phyloP scores from a whole-genome alignment of 2,329 filamentous ascomycete genomes.

The Capronia epimyces region DNA sequence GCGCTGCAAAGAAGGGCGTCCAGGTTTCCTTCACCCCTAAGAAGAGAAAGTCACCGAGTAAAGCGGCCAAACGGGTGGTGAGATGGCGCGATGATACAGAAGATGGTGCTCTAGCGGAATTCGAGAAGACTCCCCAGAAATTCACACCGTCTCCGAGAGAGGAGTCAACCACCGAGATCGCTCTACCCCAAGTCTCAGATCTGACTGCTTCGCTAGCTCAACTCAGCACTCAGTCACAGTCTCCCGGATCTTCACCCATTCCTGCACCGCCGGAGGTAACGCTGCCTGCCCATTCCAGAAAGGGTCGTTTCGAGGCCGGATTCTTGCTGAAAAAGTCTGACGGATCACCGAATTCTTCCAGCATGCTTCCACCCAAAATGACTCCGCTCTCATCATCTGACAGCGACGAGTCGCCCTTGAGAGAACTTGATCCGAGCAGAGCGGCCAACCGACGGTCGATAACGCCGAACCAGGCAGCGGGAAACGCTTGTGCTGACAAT shows the following conservation, averaged over 20 bases:
- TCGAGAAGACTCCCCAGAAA: conserved; percentile 81
- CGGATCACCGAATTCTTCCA: conserved; percentile 51
- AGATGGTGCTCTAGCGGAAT: conserved; percentile 79
- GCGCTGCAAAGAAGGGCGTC: conserved; percentile 62
- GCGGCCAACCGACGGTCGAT: conserved; percentile 44
- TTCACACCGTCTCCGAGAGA: conserved; percentile 31
- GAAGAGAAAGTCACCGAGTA: conserved; percentile 63
- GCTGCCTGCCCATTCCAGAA: conserved; percentile 60
- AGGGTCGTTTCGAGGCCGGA: conserved; percentile 78
- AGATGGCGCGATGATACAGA: conserved; percentile 91
- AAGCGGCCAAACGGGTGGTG: conserved; percentile 64
- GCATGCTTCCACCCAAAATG: conserved; percentile 49
- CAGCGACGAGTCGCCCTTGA: conserved; percentile 51
- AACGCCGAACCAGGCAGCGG: conserved; percentile 34
- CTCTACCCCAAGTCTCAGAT: conserved; percentile 49
- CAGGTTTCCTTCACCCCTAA: conserved; percentile 65
- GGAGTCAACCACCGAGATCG: conserved; percentile 52
- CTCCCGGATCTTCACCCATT: conserved; percentile 52
- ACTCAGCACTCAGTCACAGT: conserved; percentile 30
- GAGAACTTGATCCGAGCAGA: conserved; percentile 48
- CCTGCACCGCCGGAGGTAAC: conserved; percentile 51
- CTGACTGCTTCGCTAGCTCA: conserved; percentile 37
- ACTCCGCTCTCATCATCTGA: conserved; percentile 56
- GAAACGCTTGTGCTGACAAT: conserved; percentile 33
- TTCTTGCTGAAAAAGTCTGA: conserved; percentile 68